phyloP scores from a whole-genome alignment of 805 yeast species.

The Trichomonascus vanleenenianus region DNA sequence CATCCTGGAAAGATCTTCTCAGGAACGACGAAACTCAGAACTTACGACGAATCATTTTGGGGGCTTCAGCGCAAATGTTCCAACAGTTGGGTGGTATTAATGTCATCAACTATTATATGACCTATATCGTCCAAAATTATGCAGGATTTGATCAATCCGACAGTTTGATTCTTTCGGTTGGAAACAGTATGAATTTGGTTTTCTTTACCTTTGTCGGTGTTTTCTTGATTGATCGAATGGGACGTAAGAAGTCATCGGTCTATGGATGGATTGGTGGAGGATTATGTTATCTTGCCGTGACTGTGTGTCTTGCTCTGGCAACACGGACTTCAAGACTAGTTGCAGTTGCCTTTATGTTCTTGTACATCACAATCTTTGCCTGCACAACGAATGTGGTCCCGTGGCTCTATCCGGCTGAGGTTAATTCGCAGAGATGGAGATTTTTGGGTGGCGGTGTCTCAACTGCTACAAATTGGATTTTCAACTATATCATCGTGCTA shows the following conservation, averaged over 20 bases:
- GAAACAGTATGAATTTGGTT: conserved; percentile 4
- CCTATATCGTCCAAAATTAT: conserved; percentile 5
- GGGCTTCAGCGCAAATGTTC: conserved; percentile 57
- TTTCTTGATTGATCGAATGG: neutral
- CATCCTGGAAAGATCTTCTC: neutral
- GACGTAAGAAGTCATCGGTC: conserved; percentile 1
- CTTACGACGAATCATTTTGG: conserved; percentile 44
- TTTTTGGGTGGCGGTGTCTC: conserved; percentile 53
- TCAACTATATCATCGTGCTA: conserved; percentile 49
- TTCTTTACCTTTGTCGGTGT: conserved; percentile 1
- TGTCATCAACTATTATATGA: conserved; percentile 53
- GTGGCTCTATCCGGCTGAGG: conserved; percentile 61
- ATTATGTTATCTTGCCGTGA: conserved; percentile 6
- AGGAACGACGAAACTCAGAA: neutral
- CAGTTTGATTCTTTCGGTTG: conserved; percentile 2
- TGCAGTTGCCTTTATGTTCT: conserved; percentile 13
- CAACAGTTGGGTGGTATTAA: conserved; percentile 69
- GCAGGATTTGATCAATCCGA: neutral
- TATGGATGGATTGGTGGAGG: conserved; percentile 5
- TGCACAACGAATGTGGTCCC: conserved; percentile 48
- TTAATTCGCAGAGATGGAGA: conserved; percentile 51
- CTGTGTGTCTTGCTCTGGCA: conserved; percentile 9
- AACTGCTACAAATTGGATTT: conserved; percentile 56
- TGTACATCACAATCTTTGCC: conserved; percentile 35
- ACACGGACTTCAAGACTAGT: conserved; percentile 6